Conservation (phyloP, 805 yeast species). For the Schwanniomyces sp. region DNA sequence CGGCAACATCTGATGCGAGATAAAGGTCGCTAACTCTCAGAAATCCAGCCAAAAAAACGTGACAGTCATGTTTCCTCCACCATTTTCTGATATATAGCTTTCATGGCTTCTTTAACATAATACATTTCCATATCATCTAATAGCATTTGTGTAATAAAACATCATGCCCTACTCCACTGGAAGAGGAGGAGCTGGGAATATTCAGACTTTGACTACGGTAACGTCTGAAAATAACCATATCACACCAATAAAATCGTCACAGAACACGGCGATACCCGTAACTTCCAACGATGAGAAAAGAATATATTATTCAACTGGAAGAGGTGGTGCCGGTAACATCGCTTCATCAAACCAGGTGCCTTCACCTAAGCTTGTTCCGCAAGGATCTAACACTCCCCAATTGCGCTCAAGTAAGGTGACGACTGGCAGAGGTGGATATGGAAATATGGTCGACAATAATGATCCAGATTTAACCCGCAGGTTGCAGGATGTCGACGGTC, state of each 20-base stretch:
- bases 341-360: constrained; percentile 43
- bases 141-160: not conserved
- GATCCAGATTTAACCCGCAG: constrained; percentile 59
- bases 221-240: constrained; percentile 18
- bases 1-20: not conserved
- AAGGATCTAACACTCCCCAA: constrained; percentile 63
- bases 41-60: not conserved
- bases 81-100: not conserved
- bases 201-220: constrained; percentile 15
- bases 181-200: constrained; percentile 41
- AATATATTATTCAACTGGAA: constrained; percentile 61
- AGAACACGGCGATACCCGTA: constrained; percentile 7
- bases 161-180: constrained; percentile 33
- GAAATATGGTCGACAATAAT: constrained; percentile 66
- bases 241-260: constrained; percentile 7
- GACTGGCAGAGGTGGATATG: constrained; percentile 80
- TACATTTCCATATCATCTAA: not conserved
- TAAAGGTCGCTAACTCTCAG: not conserved
- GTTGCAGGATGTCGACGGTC: constrained; percentile 64
- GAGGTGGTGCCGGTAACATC: constrained; percentile 80
- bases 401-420: constrained; percentile 55
- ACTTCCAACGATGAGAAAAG: constrained; percentile 26
- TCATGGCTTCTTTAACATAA: not conserved
- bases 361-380: constrained; percentile 55
- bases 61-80: constrained; percentile 1